Evolutionary conservation across 2,329 filamentous ascomycete species (phyloP).

Genomic region (Colletotrichum zoysiae): DNA sequence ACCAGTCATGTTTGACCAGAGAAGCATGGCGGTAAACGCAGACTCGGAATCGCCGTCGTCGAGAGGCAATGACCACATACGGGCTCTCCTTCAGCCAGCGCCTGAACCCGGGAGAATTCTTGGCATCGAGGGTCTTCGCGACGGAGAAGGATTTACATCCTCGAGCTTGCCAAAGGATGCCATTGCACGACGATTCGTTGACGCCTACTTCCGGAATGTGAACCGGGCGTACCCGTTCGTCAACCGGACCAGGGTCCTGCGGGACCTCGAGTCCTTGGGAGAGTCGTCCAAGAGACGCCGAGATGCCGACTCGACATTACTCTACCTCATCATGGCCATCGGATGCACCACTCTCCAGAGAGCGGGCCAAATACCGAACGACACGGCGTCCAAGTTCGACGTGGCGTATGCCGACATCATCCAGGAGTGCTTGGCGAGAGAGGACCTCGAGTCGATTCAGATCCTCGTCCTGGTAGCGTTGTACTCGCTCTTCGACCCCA

Average conservation of each 20-base stretch:
- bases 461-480: conserved; percentile 57
- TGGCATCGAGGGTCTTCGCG: conserved; percentile 34
- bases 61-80: conserved; percentile 26
- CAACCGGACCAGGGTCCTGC: conserved; percentile 52
- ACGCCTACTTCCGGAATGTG: conserved; percentile 61
- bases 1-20: conserved; percentile 19
- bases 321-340: conserved; percentile 61
- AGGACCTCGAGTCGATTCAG: conserved; percentile 54
- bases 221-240: conserved; percentile 61
- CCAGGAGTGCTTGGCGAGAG: conserved; percentile 53
- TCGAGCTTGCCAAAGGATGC: conserved; percentile 44
- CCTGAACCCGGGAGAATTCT: conserved; percentile 26
- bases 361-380: conserved; percentile 55
- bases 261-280: conserved; percentile 50
- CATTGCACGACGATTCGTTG: conserved; percentile 52
- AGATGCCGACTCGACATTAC: conserved; percentile 51
- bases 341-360: conserved; percentile 59
- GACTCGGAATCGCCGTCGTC: conserved; percentile 31
- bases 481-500: conserved; percentile 59
- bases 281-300: conserved; percentile 45
- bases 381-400: conserved; percentile 50
- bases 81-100: conserved; percentile 31
- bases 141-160: conserved; percentile 22
- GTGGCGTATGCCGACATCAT: conserved; percentile 56
- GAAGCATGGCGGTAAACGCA: conserved; percentile 23